Evolutionary conservation across 2,329 filamentous ascomycete genomes (phyloP).

Genomic region (Calonectria leucothoes): DNA sequence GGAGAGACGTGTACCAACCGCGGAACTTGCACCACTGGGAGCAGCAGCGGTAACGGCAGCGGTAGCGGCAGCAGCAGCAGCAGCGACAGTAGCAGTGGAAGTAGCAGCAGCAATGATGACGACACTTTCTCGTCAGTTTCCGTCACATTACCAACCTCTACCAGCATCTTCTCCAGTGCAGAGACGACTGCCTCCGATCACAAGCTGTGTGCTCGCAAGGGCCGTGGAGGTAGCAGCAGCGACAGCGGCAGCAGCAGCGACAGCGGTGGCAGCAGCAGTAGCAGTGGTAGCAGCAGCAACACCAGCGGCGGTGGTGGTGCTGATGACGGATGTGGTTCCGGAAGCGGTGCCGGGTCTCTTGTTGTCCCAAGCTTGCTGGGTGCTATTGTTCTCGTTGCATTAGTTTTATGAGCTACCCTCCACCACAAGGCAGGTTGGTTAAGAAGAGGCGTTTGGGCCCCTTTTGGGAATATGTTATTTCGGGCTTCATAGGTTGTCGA

Average conservation of each 20-base stretch:
- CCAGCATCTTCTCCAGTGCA: background rate
- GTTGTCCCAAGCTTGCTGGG: background rate
- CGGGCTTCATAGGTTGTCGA: background rate
- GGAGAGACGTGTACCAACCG: background rate
- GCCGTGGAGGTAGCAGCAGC: background rate
- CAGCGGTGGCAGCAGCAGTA: background rate
- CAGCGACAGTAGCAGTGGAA: background rate
- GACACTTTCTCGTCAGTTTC: background rate
- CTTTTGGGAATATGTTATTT: background rate
- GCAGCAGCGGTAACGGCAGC: background rate
- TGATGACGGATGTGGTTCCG: background rate
- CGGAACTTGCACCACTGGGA: background rate
- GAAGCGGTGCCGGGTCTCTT: background rate
- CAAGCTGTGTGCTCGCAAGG: background rate
- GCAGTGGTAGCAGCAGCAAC: background rate
- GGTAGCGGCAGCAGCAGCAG: background rate
- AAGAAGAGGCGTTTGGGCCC: background rate
- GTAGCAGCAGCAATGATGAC: background rate
- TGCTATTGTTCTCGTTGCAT: background rate
- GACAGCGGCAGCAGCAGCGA: background rate
- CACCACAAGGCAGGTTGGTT: fast-evolving
- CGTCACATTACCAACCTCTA: background rate
- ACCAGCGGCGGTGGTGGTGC: background rate
- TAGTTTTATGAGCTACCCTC: background rate
- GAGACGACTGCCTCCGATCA: background rate